Base-by-base conservation (phyloP, 345 rosid species). In the thale cress (Arabidopsis thaliana) region DNA sequence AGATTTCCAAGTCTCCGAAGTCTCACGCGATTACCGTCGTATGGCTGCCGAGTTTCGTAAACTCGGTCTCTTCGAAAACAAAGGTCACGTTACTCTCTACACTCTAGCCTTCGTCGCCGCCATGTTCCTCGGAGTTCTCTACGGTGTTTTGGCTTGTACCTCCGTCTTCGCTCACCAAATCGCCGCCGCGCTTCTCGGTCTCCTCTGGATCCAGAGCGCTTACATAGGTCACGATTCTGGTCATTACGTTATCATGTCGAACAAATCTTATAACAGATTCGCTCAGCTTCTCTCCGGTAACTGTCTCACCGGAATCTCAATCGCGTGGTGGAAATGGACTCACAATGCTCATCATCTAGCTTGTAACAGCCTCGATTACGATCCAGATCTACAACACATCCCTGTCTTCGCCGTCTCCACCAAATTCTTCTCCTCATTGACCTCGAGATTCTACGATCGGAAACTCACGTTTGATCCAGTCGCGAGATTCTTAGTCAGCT, bases 311-410 rank as follows among this genome's bases (percentile, higher is more conserved):
- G 99, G 99, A 8, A 95, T 95, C 40, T 90, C 97, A 57, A 95
- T 95, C 70, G 99, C 98, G 6, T 93, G 99, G 99, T 95, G 99
- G 99, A 95, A 95, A 71, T 93, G 99, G 97, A 95, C 98, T 25
- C 99, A 95, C 64, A 95, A 95, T 57, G 97, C 93, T 2, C 99
- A 95, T 65, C 99, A 95, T 59, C 48, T 95, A 13, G 90, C 99
- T n/a, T 87, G 92, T 78, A 95, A 95, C 69, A 90, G 97, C 52
- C 93, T 95, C 2, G 99, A 95, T 71, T 76, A 87, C 40, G 99
- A 95, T 77, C 99, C 99, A 1, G 99, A 95, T 83, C 94, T 95
- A 4, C 99, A 95, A 65, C 99, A 95, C 77, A 92, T 95, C 42
- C 99, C 99, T 0, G 82, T 95, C 6, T 86, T 95, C 51, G 99